A percentile compares a stretch with the other conserved stretches of the same genome.
Conservation (phyloP, 805 yeast species). For the Wickerhamiella vanderwaltii region DNA sequence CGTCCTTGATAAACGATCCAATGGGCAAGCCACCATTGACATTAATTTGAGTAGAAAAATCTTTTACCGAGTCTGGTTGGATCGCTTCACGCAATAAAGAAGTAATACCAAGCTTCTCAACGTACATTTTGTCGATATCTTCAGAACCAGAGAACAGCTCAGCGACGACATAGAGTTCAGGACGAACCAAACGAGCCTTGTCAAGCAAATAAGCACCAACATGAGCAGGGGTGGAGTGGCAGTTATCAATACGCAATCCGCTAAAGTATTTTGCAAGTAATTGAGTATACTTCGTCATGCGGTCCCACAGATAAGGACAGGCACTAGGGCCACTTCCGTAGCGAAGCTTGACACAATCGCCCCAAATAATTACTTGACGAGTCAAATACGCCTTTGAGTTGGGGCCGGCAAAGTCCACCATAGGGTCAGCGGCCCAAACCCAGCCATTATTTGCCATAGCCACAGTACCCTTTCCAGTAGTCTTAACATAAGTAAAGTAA, state of each 20-base stretch:
- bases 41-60: constrained; percentile 74
- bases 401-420: constrained; percentile 81
- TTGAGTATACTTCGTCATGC: constrained; percentile 69
- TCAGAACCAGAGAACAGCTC: constrained; percentile 91
- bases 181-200: constrained; percentile 73
- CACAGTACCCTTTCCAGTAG: constrained; percentile 35
- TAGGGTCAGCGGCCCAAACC: constrained; percentile 96
- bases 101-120: constrained; percentile 79
- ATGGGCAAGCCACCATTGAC: constrained; percentile 92
- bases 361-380: constrained; percentile 94
- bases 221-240: constrained; percentile 92
- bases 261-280: constrained; percentile 61
- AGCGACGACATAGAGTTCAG: constrained; percentile 84
- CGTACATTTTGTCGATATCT: constrained; percentile 77
- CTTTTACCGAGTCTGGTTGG: constrained; percentile 88
- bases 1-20: constrained; percentile 76
- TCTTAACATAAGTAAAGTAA: constrained; percentile 66
- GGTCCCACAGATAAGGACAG: constrained; percentile 79
- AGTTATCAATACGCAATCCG: constrained; percentile 88
- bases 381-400: constrained; percentile 70
- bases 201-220: constrained; percentile 85
- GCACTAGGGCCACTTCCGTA: constrained; percentile 70
- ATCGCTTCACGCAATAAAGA: constrained; percentile 90
- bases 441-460: constrained; percentile 88
- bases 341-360: constrained; percentile 88